A percentile compares a stretch with the other conserved stretches of the same genome.
These are phyloP conservation scores for Phytophthora macrochlamydospora DNA, from an alignment of 352 stramenopile species.

Conservation along the genomic window DNA sequence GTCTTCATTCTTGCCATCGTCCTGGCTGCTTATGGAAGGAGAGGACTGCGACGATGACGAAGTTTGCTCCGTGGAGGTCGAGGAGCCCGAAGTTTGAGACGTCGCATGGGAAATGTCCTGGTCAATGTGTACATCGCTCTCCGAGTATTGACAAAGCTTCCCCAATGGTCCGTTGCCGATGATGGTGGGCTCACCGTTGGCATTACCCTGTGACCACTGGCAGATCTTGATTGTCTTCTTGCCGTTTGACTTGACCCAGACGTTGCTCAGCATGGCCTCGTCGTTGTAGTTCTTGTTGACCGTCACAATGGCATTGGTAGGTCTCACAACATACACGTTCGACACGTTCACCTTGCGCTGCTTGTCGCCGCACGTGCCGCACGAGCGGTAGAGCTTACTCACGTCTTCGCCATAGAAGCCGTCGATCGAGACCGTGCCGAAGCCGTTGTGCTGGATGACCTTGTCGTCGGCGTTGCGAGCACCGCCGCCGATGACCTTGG, in stretches of 20 bases:
- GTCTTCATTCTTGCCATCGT: neutral
- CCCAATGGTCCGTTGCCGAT: slow-evolving; percentile 31
- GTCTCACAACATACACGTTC: slow-evolving; percentile 43
- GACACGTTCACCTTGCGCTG: slow-evolving; percentile 35
- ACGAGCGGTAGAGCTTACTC: slow-evolving; percentile 24
- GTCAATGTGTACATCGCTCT: slow-evolving; percentile 33
- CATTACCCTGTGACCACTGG: slow-evolving; percentile 28
- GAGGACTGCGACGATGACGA: neutral
- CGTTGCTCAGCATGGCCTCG: slow-evolving; percentile 36
- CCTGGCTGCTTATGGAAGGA: neutral
- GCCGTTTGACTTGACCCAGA: slow-evolving; percentile 27
- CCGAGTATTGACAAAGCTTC: slow-evolving; percentile 20
- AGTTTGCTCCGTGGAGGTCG: slow-evolving; percentile 6
- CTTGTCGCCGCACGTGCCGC: slow-evolving; percentile 39
- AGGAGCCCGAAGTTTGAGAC: neutral
- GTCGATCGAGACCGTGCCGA: slow-evolving; percentile 9
- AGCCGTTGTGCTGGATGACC: slow-evolving; percentile 16
- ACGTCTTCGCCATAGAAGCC: slow-evolving; percentile 16
- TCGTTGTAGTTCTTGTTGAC: slow-evolving; percentile 49
- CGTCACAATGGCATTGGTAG: slow-evolving; percentile 32
- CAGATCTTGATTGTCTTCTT: slow-evolving; percentile 20
- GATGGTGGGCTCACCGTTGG: slow-evolving; percentile 21
- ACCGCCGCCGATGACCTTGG: slow-evolving; percentile 34
- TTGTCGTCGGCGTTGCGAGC: slow-evolving; percentile 48
- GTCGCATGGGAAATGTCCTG: neutral